These are phyloP conservation scores for Podaxis carcinomalis DNA, from an alignment of 768 basidiomycete genomes.

Conservation along the genomic window DNA sequence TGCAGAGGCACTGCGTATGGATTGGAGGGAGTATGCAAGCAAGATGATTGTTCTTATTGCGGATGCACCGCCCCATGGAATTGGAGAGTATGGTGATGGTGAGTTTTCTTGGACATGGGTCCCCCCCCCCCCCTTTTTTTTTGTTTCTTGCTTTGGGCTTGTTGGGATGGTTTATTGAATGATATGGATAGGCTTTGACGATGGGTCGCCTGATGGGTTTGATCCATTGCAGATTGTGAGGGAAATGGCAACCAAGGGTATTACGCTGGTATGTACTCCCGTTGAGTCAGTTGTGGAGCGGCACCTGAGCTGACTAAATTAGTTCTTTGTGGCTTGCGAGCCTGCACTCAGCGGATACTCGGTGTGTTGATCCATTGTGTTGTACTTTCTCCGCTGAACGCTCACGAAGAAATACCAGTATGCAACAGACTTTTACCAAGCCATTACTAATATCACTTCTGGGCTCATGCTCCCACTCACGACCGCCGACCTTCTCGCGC, in stretches of 20 bases:
- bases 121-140: too few species aligned
- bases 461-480: constrained; percentile 96
- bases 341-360: constrained; percentile 92
- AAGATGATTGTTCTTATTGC: constrained; percentile 98
- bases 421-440: constrained; percentile 93
- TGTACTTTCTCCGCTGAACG: not conserved
- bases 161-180: constrained; percentile 8
- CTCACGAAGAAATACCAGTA: constrained; percentile 41
- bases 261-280: constrained; percentile 66
- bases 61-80: constrained; percentile 96
- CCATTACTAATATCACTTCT: constrained; percentile 87
- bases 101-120: constrained; percentile 17
- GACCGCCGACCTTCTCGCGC: constrained; percentile 89
- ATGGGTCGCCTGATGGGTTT: constrained; percentile 90
- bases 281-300: not conserved
- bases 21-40: constrained; percentile 83
- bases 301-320: constrained; percentile 13
- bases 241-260: constrained; percentile 87
- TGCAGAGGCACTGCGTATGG: constrained; percentile 81
- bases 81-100: constrained; percentile 97
- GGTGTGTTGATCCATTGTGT: constrained; percentile 36
- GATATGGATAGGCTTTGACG: constrained; percentile 67
- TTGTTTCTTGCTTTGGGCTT: too few species aligned
- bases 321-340: constrained; percentile 99
- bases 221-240: constrained; percentile 87